Conservation (phyloP, 2,329 filamentous ascomycete species). For the Fusarium decemcellulare region DNA sequence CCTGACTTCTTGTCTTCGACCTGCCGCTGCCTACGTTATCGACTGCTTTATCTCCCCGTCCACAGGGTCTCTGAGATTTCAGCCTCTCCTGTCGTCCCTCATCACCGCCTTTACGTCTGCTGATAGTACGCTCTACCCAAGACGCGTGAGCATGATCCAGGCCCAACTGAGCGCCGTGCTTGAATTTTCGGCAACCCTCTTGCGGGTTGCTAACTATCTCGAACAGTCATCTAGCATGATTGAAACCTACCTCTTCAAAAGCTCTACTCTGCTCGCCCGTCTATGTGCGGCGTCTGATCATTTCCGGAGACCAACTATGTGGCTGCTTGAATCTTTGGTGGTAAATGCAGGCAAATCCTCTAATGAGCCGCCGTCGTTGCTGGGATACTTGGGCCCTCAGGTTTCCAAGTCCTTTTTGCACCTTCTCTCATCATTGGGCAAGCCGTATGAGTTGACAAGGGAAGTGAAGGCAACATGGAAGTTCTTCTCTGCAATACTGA, state of each 20-base stretch:
- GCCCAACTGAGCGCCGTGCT: conserved; percentile 76
- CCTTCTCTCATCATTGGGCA: conserved; percentile 82
- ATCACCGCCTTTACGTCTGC: conserved; percentile 63
- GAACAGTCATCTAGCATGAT: conserved; percentile 75
- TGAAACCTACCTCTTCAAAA: conserved; percentile 86
- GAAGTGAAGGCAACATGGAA: conserved; percentile 84
- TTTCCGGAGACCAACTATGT: conserved; percentile 76
- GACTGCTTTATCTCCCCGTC: conserved; percentile 82
- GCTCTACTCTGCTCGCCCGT: conserved; percentile 81
- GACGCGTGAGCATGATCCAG: conserved; percentile 68
- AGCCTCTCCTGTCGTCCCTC: conserved; percentile 81
- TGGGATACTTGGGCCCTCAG: conserved; percentile 88
- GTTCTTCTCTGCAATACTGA: conserved; percentile 87
- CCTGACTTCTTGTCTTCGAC: conserved; percentile 74
- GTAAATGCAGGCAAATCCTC: conserved; percentile 75
- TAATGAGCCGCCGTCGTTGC: conserved; percentile 91
- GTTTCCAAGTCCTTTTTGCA: conserved; percentile 88
- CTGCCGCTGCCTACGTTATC: conserved; percentile 82
- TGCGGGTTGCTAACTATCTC: conserved; percentile 78
- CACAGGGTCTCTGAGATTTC: conserved; percentile 79
- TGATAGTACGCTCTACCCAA: conserved; percentile 73
- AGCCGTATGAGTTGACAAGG: conserved; percentile 76
- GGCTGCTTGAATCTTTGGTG: conserved; percentile 81
- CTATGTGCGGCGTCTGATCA: conserved; percentile 79
- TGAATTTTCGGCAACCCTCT: conserved; percentile 75